Evolutionary conservation across 129 eudicot species (phyloP).

Genomic region (Saposhnikovia divaricata): DNA sequence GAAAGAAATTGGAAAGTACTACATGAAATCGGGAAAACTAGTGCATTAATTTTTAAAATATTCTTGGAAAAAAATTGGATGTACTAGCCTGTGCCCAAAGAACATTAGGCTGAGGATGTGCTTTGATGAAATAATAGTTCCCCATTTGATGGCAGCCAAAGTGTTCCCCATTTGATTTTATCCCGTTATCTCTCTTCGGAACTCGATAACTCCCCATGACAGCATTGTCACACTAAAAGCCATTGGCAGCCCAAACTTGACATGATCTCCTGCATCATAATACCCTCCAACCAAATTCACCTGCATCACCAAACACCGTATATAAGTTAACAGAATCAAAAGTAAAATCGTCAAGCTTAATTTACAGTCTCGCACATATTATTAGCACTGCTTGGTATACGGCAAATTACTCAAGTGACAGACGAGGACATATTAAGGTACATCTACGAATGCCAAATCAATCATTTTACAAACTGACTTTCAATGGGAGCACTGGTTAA

Average conservation of each 20-base stretch:
- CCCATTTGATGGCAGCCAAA: constrained; percentile 74
- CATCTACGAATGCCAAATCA: not conserved
- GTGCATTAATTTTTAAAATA: no score
- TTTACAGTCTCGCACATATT: not conserved
- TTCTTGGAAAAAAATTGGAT: not conserved
- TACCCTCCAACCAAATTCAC: constrained; percentile 82
- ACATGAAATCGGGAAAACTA: no score
- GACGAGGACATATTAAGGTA: not conserved
- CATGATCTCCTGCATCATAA: constrained; percentile 87
- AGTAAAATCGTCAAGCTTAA: not conserved
- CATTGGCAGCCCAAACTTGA: constrained; percentile 81
- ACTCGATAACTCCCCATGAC: constrained; percentile 65
- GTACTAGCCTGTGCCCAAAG: constrained; percentile 61
- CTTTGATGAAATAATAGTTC: constrained; percentile 77
- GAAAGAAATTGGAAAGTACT: not conserved
- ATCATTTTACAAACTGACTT: not conserved
- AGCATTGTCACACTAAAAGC: constrained; percentile 66
- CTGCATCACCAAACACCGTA: constrained; percentile 22
- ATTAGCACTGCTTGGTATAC: not conserved
- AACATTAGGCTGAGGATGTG: constrained; percentile 67
- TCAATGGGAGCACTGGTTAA: not conserved
- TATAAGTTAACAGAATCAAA: not conserved
- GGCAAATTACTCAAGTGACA: not conserved
- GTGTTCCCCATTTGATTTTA: constrained; percentile 47
- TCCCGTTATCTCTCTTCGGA: constrained; percentile 26